These are phyloP conservation scores for Sophora flavescens DNA, from an alignment of 306 rosid species.

Conservation along the genomic window DNA sequence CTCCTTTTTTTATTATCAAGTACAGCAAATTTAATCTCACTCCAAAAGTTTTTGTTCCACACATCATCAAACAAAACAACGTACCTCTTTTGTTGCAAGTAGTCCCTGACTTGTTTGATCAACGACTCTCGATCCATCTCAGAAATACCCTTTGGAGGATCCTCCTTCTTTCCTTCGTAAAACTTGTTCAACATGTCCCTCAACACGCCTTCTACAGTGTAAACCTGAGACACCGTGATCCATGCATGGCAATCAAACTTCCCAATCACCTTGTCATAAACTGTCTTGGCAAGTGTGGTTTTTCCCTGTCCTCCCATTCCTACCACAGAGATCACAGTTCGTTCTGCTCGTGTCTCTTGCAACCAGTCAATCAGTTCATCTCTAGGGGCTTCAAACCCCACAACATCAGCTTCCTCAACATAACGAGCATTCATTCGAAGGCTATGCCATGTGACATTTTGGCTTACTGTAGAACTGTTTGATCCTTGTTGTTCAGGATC, in stretches of 20 bases:
- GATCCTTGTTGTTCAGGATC: neutral
- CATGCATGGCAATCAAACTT: neutral
- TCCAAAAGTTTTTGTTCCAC: neutral
- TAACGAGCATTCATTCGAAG: neutral
- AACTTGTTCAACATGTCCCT: neutral
- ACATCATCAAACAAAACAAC: constrained; percentile 42
- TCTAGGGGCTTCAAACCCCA: neutral
- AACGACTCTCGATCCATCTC: neutral
- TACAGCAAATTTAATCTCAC: neutral
- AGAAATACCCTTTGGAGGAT: neutral
- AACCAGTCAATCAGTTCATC: neutral
- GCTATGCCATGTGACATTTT: neutral
- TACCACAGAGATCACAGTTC: constrained; percentile 6
- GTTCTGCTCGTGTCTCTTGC: neutral
- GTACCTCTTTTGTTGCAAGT: neutral
- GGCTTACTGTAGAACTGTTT: neutral
- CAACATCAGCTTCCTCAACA: neutral
- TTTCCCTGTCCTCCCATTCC: constrained; percentile 34
- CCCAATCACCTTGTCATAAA: neutral
- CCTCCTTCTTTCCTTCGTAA: neutral
- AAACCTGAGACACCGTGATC: constrained; percentile 32
- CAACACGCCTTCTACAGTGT: neutral
- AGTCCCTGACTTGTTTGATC: neutral
- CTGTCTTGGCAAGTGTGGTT: constrained; percentile 38
- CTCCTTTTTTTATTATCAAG: neutral